A percentile compares a stretch with the other conserved stretches of the same genome.
Evolutionary conservation across 345 rosid genomes (phyloP).

Genomic region (Eucalyptus fibrosa): DNA sequence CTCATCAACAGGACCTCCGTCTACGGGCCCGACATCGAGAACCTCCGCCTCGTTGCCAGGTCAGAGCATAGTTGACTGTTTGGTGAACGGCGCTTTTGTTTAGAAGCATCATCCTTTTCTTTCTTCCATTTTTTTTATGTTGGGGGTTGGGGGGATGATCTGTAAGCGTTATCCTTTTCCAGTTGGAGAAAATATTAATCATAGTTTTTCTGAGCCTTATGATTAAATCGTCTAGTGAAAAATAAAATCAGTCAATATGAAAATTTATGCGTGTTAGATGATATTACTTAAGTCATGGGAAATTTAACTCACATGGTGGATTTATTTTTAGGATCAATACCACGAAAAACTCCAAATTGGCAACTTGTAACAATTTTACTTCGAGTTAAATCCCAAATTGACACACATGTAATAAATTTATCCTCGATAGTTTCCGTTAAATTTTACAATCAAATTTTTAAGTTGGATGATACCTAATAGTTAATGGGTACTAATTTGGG

Average conservation of each 20-base stretch:
- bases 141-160: too few relatives aligned
- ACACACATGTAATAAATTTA: too few relatives aligned
- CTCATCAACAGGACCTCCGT: slow-evolving; percentile 28
- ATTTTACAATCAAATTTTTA: fast-evolving
- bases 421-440: fast-evolving
- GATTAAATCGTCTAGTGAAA: neutral
- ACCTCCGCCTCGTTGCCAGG: neutral
- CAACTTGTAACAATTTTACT: fast-evolving
- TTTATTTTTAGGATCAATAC: too few relatives aligned
- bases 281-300: neutral
- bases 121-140: too few relatives aligned
- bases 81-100: neutral
- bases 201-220: too few relatives aligned
- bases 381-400: too few relatives aligned
- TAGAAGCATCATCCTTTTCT: neutral
- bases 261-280: neutral
- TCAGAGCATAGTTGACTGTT: neutral
- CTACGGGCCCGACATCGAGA: slow-evolving; percentile 34
- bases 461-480: fast-evolving
- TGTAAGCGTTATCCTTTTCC: fast-evolving
- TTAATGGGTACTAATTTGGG: fast-evolving
- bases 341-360: fast-evolving
- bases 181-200: neutral
- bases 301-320: too few relatives aligned
- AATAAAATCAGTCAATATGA: neutral